Base-by-base conservation (phyloP, 169 alveolate species). In the Plasmodium knowlesi region DNA sequence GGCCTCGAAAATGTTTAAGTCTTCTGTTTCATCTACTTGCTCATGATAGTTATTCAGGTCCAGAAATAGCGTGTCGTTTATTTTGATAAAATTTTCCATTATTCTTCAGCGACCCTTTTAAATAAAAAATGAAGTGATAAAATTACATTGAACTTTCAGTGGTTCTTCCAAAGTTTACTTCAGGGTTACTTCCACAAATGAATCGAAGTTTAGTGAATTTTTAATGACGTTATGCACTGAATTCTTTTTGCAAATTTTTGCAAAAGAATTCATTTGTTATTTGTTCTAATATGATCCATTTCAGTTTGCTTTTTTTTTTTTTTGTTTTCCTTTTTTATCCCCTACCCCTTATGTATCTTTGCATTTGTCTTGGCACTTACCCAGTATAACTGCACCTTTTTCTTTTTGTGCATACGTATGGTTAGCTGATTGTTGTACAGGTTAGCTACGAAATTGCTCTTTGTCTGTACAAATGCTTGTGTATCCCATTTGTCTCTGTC, bases 1-100 rank as follows among this genome's bases (percentile, higher is more conserved):
- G 22, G 43, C 57, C 10, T 86, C 88, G 80, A 86, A 86, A 74
- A 86, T 73, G 70, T 86, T 86, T 74, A 86, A 39, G 46, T 86
- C 71, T 76, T 86, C 93, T 67, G 88, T 41, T 53, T 78, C 93
- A 14, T 86, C 93, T 50, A 86, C 41, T 22, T 76, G 32, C 22
- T 86, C 82, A 28, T 86, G 22, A 73, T 76, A 74, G 53, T 76
- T 86, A 53, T 86, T 61, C 43, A 86, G 81, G 61, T 86, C 93
- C 34, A 86, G 43, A 74, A 86, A 74, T 53, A 86, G 9, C n/a
- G 41, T 41, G 67, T 86, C 70, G 70, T 78, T 86, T 74, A 86
- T 53, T 86, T 54, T 74, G 61, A 86, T 50, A 34, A 54, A 37
- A 19, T 25, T 74, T 39, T 86, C 93, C 93, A 86, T 86, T 34